Base-by-base conservation (phyloP, 78 protist species). In the Cavenderia fasciculata region DNA sequence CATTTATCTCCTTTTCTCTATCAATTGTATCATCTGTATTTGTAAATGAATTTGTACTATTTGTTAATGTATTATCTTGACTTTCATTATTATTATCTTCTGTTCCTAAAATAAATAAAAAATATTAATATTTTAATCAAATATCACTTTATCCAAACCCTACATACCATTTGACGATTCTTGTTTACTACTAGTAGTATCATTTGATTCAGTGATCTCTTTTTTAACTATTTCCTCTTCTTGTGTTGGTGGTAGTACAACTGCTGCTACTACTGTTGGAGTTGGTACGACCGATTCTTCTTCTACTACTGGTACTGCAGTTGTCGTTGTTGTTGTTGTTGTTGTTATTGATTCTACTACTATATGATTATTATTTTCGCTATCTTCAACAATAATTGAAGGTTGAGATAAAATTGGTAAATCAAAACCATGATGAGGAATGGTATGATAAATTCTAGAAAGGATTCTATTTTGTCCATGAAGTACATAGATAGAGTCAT, bases 381-480 rank as follows among this genome's bases (percentile, higher is more conserved):
- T 44, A 33, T 70, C 56, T 27, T 70, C 51, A 11, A 29, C 40
- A n/a, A 59, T 29, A 54, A n/a, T 54, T 54, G 16, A 4, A 18
- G 5, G 5, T 4, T 59, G 29, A 34, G 82, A 66, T 73, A 73
- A 73, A 68, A 68, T 68, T 44, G 18, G 41, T 16, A 68, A 12
- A n/a, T n/a, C n/a, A n/a, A n/a, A n/a, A n/a, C n/a, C n/a, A n/a
- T n/a, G n/a, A n/a, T n/a, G n/a, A 23, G 82, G 82, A 38, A 54
- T 73, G 33, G 82, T 54, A 19, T 66, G 41, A 71, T 66, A 68
- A 19, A 82, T 65, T 69, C 90, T 52, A 29, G 90, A 82, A 3
- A 82, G 31, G 8, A 61, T 66, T 66, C 71, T 70, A 29, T 65
- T 19, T 56, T 34, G 78, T 34, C 90, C 90, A 56, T 82, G 90